Evolutionary conservation across 2,329 filamentous ascomycete genomes (phyloP), one percentile per base, ranked within the genome.

Genomic region (Zopfia rhizophila): DNA sequence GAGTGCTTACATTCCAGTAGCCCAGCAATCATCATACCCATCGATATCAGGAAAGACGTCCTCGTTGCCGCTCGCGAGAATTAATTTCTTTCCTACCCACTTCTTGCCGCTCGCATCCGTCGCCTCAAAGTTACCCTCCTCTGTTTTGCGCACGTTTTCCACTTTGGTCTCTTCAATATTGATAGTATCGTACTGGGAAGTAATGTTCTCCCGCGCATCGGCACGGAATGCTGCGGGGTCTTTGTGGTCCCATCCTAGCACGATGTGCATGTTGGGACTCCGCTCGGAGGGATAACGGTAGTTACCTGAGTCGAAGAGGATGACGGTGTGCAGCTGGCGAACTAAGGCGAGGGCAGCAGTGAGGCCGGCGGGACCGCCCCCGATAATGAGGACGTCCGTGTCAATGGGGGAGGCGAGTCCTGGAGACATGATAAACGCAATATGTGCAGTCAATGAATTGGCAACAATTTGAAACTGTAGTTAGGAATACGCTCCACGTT

Each of bases 11-110:
- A 82, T 78, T 18, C 74, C 72, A 16, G 58, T 67, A 3, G 66
- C 77, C 80, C 80, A 85, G 45, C 75, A 77, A 19, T 82, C 76
- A 0, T 53, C 69, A 47, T 82, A 85, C 0, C 83, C 82, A 2
- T 40, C 21, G 32, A 83, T 77, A 14, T 76, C 69, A 0, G 77
- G 77, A 27, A 76, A 58, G 0, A 79, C 51, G 52, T 86, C 82
- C 22, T 59, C 60, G 1, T 80, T 68, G 0, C 83, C 83, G 0
- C 66, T 80, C 0, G 79, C 82, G 2, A 86, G 60, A 1, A 82
- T 74, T 0, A 86, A 43, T 47, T 81, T 84, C 39, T 72, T 72
- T 1, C 79, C 81, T 6, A 62, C 57, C 58, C 76, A 84, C 2
- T 49, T 58, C 2, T 62, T 56, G 0, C 78, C 79, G 0, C 63